Conservation (phyloP, 148 eudicot species). For the Oxyria digyna region DNA sequence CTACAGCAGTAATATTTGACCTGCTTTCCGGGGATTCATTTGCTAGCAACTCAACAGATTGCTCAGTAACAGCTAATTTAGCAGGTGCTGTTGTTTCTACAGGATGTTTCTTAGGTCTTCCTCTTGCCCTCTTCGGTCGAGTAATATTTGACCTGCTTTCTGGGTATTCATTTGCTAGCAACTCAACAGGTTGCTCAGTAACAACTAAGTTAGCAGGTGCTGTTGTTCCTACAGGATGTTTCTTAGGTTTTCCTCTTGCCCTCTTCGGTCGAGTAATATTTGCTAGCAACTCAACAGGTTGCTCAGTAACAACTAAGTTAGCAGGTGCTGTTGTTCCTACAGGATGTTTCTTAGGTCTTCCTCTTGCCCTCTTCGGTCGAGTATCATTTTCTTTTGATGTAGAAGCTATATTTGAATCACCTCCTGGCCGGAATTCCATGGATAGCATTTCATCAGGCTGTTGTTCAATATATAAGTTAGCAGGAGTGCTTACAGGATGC, state of each 20-base stretch:
- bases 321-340: constrained; percentile 4
- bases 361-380: constrained; percentile 31
- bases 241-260: no score
- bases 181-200: constrained; percentile 19
- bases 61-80: constrained; percentile 12
- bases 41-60: constrained; percentile 25
- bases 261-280: constrained; percentile 20
- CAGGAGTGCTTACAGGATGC: background rate
- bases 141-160: constrained; percentile 15
- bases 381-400: constrained; percentile 2
- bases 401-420: constrained; percentile 12
- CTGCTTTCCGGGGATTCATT: constrained; percentile 22
- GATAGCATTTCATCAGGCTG: constrained; percentile 25
- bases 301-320: constrained; percentile 12
- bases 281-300: constrained; percentile 25
- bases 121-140: constrained; percentile 31
- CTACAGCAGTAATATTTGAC: constrained; percentile 9
- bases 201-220: constrained; percentile 10
- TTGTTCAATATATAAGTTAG: constrained; percentile 10
- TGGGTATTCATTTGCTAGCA: constrained; percentile 26
- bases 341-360: no score
- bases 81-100: constrained; percentile 3
- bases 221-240: no score
- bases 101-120: no score
- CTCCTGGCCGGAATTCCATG: constrained; percentile 24